Conservation (phyloP, 2,329 filamentous ascomycete species). For the Monilinia laxa region DNA sequence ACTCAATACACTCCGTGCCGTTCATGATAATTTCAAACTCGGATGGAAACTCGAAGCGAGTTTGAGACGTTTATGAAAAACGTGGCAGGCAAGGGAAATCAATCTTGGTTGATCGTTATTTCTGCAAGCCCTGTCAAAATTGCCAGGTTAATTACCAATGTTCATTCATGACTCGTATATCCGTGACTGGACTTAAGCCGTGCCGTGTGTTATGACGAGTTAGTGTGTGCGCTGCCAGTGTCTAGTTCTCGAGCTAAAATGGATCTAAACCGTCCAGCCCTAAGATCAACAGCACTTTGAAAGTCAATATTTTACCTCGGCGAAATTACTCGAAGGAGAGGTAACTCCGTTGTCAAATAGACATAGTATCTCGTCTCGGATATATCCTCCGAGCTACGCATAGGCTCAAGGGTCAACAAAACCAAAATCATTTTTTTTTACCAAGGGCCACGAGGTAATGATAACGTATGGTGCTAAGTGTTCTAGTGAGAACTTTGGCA, state of each 20-base stretch:
- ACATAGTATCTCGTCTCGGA: conserved; percentile 1
- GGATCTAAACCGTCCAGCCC: neutral
- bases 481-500: neutral
- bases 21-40: neutral
- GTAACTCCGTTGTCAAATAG: conserved; percentile 11
- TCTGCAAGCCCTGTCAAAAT: conserved; percentile 3
- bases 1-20: neutral
- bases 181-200: neutral
- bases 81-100: neutral
- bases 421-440: neutral
- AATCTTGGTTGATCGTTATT: neutral
- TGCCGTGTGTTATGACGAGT: neutral
- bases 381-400: neutral
- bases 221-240: neutral
- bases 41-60: neutral
- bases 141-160: neutral
- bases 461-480: neutral
- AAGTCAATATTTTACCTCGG: neutral
- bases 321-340: neutral
- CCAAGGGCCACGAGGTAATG: neutral
- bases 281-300: neutral
- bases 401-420: neutral
- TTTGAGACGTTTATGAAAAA: neutral
- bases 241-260: neutral
- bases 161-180: neutral